Evolutionary conservation across 768 basidiomycete species (phyloP), one percentile per base, ranked within the genome.

Genomic region (Psilocybe cyanescens): DNA sequence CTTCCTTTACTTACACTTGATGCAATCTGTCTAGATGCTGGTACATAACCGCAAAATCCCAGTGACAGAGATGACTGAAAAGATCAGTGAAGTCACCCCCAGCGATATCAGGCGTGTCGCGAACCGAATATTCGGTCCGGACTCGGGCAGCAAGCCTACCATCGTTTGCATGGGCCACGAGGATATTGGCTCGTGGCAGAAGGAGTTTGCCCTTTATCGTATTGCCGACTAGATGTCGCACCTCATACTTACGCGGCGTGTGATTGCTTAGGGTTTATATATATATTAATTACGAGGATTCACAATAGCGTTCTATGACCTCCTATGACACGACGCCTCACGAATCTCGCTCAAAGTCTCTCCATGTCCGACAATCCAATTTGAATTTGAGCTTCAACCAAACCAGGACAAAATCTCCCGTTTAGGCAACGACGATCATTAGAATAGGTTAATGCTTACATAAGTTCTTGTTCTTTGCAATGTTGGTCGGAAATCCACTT

Each of bases 51-150:
- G 91, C 67, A 95, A 92, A 73, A 83, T 97, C 45, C 87, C 92
- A 12, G 81, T 95, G n/a, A 80, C 86, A 8, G 95, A 98, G 74
- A 98, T 98, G 96, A 89, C 89, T 55, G 86, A 83, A 4, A 89
- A 89, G 70, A 92, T 98, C 62, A 93, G 95, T 74, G 78, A 80
- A 39, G 86, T 98, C 59, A 86, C 86, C 7, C 71, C 87, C 1
- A 81, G 85, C 47, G 88, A 90, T 60, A 78, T 98, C 31, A 86
- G 82, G 59, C 84, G 88, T 19, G 94, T 95, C 9, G 95, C 94
- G 4, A 78, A 78, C 24, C 86, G 89, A 29, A 74, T 97, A 29
- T 91, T 97, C 69, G 86, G 90, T 16, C 83, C 84, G 0, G 75
- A 83, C 33, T 85, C 82, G 2, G 80, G 82, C 14, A 83, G 83